A percentile compares a stretch with the other conserved stretches of the same genome.
phyloP scores from a whole-genome alignment of 495 filamentous ascomycete species.

The Neurospora sp. region DNA sequence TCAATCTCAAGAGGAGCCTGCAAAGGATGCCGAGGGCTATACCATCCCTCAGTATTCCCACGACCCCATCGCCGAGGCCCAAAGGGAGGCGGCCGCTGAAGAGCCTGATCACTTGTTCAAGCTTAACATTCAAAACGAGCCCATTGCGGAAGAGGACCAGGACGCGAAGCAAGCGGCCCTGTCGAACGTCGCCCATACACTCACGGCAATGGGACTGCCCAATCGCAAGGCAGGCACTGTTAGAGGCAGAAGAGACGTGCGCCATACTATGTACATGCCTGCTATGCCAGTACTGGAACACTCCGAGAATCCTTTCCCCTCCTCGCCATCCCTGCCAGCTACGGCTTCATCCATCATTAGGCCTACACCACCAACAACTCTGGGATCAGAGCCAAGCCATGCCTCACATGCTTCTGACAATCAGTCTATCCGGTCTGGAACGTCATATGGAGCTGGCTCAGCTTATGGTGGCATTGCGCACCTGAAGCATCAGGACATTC shows the following conservation, averaged over 20 bases:
- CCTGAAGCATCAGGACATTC: constrained; percentile 72
- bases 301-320: constrained; percentile 32
- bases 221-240: constrained; percentile 65
- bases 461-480: constrained; percentile 38
- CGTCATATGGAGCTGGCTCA: constrained; percentile 50
- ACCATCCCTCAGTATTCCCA: constrained; percentile 55
- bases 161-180: constrained; percentile 76
- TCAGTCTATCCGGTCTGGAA: constrained; percentile 80
- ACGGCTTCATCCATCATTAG: constrained; percentile 20
- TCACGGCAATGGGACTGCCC: constrained; percentile 48
- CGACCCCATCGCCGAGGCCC: constrained; percentile 76
- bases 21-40: constrained; percentile 55
- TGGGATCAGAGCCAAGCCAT: constrained; percentile 42
- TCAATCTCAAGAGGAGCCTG: constrained; percentile 16
- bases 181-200: constrained; percentile 81
- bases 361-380: constrained; percentile 31
- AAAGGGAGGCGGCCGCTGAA: constrained; percentile 61
- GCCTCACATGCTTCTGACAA: constrained; percentile 70
- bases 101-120: constrained; percentile 70
- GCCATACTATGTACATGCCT: constrained; percentile 77
- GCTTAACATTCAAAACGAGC: constrained; percentile 83
- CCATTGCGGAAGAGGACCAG: constrained; percentile 84
- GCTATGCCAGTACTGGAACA: constrained; percentile 28
- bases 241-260: constrained; percentile 80
- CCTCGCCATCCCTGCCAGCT: constrained; percentile 37